Conservation (phyloP, 1,284 basidiomycete genomes). For the Violaceomyces palustris region DNA sequence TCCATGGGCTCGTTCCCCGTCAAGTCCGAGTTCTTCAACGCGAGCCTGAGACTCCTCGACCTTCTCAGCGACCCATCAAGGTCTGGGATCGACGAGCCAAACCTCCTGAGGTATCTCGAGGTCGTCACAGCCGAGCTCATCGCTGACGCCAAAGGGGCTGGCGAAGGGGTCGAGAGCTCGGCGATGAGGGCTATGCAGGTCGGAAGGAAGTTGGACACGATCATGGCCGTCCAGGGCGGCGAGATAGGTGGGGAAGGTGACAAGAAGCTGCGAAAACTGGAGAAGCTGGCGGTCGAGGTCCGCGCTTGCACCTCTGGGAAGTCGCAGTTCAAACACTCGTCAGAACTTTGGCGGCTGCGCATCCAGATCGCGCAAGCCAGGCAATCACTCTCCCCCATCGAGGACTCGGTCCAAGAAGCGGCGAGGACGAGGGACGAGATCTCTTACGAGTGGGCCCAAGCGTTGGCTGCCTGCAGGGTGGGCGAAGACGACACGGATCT, state of each 20-base stretch:
- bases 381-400: constrained; percentile 2
- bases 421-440: neutral
- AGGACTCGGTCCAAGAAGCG: neutral
- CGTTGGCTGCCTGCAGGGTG: constrained; percentile 12
- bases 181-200: constrained; percentile 19
- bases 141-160: constrained; percentile 18
- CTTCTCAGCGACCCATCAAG: constrained; percentile 19
- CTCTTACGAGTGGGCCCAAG: constrained; percentile 17
- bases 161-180: constrained; percentile 12
- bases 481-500: constrained; percentile 1
- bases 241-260: neutral
- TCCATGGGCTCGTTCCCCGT: constrained; percentile 3
- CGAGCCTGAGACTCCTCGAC: constrained; percentile 13
- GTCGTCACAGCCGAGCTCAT: constrained; percentile 16
- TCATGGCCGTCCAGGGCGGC: neutral
- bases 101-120: constrained; percentile 29
- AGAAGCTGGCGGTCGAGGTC: constrained; percentile 6
- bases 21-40: constrained; percentile 24
- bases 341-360: constrained; percentile 25
- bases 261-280: neutral
- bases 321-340: constrained; percentile 15
- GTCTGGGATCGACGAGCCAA: constrained; percentile 32
- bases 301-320: constrained; percentile 4
- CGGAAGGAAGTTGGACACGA: constrained; percentile 1
- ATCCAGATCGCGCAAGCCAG: constrained; percentile 4